A percentile compares a stretch with the other conserved stretches of the same genome.
Evolutionary conservation across 1,284 basidiomycete species (phyloP).

Genomic region (Trichosporon sp.): DNA sequence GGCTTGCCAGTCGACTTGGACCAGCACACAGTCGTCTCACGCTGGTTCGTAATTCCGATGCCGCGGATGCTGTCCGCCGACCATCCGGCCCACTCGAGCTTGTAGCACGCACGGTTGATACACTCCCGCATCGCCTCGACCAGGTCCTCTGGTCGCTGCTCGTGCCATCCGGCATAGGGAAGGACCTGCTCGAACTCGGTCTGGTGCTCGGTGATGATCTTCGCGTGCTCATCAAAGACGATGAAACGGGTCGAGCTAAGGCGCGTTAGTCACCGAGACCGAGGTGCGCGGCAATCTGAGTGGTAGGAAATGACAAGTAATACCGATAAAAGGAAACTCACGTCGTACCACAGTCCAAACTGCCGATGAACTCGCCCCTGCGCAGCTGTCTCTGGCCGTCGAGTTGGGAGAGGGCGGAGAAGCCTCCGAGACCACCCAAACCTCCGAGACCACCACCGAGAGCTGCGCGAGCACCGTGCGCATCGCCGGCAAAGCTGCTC

Average conservation of each 20-base stretch:
- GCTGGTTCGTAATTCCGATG: slow-evolving; percentile 97
- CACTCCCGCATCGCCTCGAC: slow-evolving; percentile 70
- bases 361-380: slow-evolving; percentile 68
- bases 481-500: slow-evolving; percentile 22
- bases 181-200: slow-evolving; percentile 88
- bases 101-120: slow-evolving; percentile 66
- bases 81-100: slow-evolving; percentile 65
- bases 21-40: slow-evolving; percentile 95
- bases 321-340: slow-evolving; percentile 50
- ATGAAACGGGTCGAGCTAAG: slow-evolving; percentile 87
- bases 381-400: slow-evolving; percentile 29
- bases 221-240: slow-evolving; percentile 81
- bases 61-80: slow-evolving; percentile 80
- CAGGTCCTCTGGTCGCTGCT: slow-evolving; percentile 85
- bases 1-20: slow-evolving; percentile 81
- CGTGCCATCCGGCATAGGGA: slow-evolving; percentile 90
- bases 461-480: slow-evolving; percentile 11
- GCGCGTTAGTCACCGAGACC: not conserved
- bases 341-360: slow-evolving; percentile 90
- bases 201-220: slow-evolving; percentile 81
- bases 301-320: not conserved
- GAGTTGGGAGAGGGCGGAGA: slow-evolving; percentile 23
- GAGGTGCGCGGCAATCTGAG: not conserved
- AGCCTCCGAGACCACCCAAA: slow-evolving; percentile 24
- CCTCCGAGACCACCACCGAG: slow-evolving; percentile 12